phyloP scores from a whole-genome alignment of 164 flowering plant genomes.

The Chimonanthus praecox region DNA sequence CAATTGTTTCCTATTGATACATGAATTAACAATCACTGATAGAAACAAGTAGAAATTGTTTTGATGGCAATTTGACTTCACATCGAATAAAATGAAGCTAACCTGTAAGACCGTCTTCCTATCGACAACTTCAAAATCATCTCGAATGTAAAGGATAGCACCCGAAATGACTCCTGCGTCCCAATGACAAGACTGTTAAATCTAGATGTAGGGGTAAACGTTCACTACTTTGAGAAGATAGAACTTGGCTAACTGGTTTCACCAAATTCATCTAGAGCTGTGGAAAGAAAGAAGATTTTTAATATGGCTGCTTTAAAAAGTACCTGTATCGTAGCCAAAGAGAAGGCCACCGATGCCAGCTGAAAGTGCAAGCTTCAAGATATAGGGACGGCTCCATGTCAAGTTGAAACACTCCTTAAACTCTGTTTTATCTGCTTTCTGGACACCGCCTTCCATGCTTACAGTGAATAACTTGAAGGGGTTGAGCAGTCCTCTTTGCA shows the following conservation, averaged over 20 bases:
- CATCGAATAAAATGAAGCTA: not conserved
- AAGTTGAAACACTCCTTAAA: constrained; percentile 62
- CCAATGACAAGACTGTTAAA: too few species aligned
- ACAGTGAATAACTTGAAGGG: not conserved
- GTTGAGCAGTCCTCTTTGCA: too few species aligned
- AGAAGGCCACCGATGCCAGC: constrained; percentile 94
- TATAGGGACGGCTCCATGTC: constrained; percentile 52
- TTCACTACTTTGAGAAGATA: too few species aligned
- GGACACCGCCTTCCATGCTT: constrained; percentile 50
- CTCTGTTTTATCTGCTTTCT: constrained; percentile 36
- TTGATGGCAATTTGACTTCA: not conserved
- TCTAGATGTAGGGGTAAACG: too few species aligned
- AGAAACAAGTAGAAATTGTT: not conserved
- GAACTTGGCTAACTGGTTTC: too few species aligned
- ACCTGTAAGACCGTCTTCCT: constrained; percentile 11
- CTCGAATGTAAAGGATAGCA: constrained; percentile 13
- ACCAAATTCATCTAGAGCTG: too few species aligned
- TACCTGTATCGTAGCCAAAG: constrained; percentile 94
- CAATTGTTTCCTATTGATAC: constrained; percentile 45
- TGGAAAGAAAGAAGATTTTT: too few species aligned
- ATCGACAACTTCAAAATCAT: constrained; percentile 10
- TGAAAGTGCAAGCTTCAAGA: constrained; percentile 64
- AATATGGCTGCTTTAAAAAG: too few species aligned
- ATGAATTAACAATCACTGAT: too few species aligned
- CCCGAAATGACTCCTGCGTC: constrained; percentile 15